Conservation (phyloP, 2,329 filamentous ascomycete genomes). For the Arthrobotrys conoides region DNA sequence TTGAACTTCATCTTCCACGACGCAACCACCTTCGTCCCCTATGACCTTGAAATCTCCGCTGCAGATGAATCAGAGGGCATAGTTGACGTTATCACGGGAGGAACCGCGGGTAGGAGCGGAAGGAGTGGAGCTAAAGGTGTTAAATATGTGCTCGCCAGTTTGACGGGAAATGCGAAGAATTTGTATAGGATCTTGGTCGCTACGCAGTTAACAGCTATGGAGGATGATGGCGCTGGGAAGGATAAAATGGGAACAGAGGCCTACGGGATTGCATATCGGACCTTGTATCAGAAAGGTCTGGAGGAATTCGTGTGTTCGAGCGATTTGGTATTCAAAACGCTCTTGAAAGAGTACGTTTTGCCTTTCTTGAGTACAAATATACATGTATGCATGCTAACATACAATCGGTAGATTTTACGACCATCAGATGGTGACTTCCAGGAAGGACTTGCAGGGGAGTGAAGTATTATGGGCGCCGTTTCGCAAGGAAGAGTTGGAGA, state of each 20-base stretch:
- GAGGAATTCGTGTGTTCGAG: constrained; percentile 98
- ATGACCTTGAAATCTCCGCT: constrained; percentile 81
- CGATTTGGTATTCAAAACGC: constrained; percentile 92
- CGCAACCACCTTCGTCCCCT: constrained; percentile 87
- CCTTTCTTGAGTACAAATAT: not conserved
- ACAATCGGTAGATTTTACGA: constrained; percentile 81
- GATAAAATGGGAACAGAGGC: constrained; percentile 69
- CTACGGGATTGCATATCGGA: constrained; percentile 86
- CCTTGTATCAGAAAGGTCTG: constrained; percentile 93
- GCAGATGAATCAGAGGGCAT: constrained; percentile 73
- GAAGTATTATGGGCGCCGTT: constrained; percentile 90
- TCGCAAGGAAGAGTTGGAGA: constrained; percentile 87
- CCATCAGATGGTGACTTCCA: constrained; percentile 94
- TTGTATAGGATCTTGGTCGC: constrained; percentile 87
- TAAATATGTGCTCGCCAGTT: constrained; percentile 86
- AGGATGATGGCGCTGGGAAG: constrained; percentile 73
- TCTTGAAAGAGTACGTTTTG: constrained; percentile 86
- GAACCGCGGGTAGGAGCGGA: constrained; percentile 60
- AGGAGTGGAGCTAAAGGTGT: constrained; percentile 84
- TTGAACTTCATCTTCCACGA: constrained; percentile 94
- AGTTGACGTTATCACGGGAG: constrained; percentile 78
- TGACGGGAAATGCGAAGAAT: constrained; percentile 92
- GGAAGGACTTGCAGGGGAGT: constrained; percentile 85
- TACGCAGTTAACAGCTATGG: constrained; percentile 82
- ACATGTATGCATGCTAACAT: constrained; percentile 61